phyloP scores from a whole-genome alignment of 2,329 filamentous ascomycete species.

The Beauveria asiatica region DNA sequence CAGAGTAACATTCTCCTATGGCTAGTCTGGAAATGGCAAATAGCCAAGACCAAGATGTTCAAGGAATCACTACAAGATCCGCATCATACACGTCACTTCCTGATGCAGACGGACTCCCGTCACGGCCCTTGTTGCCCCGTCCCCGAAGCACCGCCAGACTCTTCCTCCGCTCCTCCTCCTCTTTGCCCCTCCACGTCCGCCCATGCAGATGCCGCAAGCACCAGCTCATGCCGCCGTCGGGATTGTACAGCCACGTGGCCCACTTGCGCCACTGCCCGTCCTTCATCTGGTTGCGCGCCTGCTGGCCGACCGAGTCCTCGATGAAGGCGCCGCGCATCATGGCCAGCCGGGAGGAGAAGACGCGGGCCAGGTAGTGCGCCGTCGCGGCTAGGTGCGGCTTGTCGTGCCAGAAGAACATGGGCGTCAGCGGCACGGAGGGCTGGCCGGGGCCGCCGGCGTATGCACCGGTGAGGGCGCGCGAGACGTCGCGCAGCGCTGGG shows the following conservation, averaged over 20 bases:
- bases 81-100: neutral
- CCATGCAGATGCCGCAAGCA: slow-evolving; percentile 45
- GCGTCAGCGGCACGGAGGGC: slow-evolving; percentile 36
- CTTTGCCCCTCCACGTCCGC: slow-evolving; percentile 32
- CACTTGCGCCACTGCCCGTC: slow-evolving; percentile 41
- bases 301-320: slow-evolving; percentile 47
- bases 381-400: slow-evolving; percentile 45
- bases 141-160: neutral
- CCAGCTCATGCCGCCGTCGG: slow-evolving; percentile 33
- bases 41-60: neutral
- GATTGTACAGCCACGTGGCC: slow-evolving; percentile 49
- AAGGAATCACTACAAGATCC: neutral
- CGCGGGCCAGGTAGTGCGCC: slow-evolving; percentile 38
- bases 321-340: slow-evolving; percentile 46
- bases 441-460: slow-evolving; percentile 21
- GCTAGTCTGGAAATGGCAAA: neutral
- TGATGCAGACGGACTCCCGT: neutral
- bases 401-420: slow-evolving; percentile 52
- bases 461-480: slow-evolving; percentile 31
- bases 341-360: slow-evolving; percentile 42
- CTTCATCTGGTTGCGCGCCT: slow-evolving; percentile 49
- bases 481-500: slow-evolving; percentile 32
- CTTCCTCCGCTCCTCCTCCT: slow-evolving; percentile 2
- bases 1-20: neutral
- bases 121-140: neutral